Evolutionary conservation across 1,284 basidiomycete species (phyloP).

Genomic region (Melampsora americana): DNA sequence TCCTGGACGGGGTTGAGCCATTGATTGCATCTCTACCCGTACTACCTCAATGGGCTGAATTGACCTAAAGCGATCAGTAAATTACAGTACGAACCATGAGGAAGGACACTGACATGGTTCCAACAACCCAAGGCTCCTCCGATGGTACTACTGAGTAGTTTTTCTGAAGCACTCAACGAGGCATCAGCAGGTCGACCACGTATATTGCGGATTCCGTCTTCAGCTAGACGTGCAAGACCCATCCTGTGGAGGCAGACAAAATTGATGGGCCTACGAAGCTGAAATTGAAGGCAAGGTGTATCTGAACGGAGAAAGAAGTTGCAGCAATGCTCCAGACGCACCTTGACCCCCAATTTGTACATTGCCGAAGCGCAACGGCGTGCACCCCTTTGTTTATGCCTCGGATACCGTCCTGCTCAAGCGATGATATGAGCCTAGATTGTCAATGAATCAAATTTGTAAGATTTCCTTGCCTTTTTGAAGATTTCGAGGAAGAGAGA

Average conservation of each 20-base stretch:
- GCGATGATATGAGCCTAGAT: background rate
- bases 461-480: slow-evolving; percentile 10
- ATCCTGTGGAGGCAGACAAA: slow-evolving; percentile 9
- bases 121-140: slow-evolving; percentile 39
- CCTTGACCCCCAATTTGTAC: slow-evolving; percentile 44
- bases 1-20: slow-evolving; percentile 27
- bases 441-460: background rate
- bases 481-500: slow-evolving; percentile 35
- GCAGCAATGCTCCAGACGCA: background rate
- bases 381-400: slow-evolving; percentile 43
- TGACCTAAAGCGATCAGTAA: background rate
- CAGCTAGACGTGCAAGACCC: slow-evolving; percentile 38
- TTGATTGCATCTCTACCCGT: slow-evolving; percentile 44
- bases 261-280: background rate
- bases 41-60: slow-evolving; percentile 42
- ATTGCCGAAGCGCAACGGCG: slow-evolving; percentile 41
- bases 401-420: slow-evolving; percentile 34
- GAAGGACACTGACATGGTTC: slow-evolving; percentile 28
- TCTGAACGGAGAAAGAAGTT: background rate
- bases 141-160: slow-evolving; percentile 35
- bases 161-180: slow-evolving; percentile 24
- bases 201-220: slow-evolving; percentile 30
- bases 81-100: background rate
- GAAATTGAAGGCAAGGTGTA: background rate
- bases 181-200: slow-evolving; percentile 9